phyloP scores from a whole-genome alignment of 805 yeast species.

The Monosporozyma solicola region DNA sequence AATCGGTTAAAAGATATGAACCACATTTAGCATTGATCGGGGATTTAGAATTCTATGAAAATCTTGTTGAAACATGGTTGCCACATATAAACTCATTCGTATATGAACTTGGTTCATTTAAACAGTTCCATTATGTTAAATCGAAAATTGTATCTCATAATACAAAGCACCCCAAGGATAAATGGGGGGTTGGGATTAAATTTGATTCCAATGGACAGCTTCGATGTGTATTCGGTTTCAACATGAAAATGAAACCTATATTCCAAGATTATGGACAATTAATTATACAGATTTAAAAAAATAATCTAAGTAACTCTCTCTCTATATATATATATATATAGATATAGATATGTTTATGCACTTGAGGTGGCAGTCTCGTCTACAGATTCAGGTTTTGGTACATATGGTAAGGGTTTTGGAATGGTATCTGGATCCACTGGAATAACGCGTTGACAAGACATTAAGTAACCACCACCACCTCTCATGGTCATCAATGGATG shows the following conservation, averaged over 20 bases:
- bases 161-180: conserved; percentile 9
- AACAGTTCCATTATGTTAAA: conserved; percentile 44
- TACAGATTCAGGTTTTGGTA: not conserved
- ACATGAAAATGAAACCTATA: not conserved
- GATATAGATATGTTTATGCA: conserved; percentile 1
- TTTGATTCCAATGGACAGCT: conserved; percentile 44
- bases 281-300: conserved; percentile 1
- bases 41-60: conserved; percentile 57
- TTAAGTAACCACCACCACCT: conserved; percentile 84
- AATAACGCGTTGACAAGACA: conserved; percentile 69
- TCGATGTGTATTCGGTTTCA: conserved; percentile 55
- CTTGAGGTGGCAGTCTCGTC: not conserved
- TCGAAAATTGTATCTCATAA: conserved; percentile 7
- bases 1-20: conserved; percentile 63
- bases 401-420: conserved; percentile 5
- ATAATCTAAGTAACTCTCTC: not conserved
- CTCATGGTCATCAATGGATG: conserved; percentile 94
- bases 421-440: conserved; percentile 35
- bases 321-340: not conserved
- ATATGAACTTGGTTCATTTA: conserved; percentile 62
- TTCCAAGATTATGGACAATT: conserved; percentile 6
- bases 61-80: conserved; percentile 42
- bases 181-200: conserved; percentile 44
- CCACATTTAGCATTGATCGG: conserved; percentile 79
- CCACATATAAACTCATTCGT: conserved; percentile 44